phyloP scores from a whole-genome alignment of 2,329 filamentous ascomycete species.

The Ophiostoma tasmaniense region DNA sequence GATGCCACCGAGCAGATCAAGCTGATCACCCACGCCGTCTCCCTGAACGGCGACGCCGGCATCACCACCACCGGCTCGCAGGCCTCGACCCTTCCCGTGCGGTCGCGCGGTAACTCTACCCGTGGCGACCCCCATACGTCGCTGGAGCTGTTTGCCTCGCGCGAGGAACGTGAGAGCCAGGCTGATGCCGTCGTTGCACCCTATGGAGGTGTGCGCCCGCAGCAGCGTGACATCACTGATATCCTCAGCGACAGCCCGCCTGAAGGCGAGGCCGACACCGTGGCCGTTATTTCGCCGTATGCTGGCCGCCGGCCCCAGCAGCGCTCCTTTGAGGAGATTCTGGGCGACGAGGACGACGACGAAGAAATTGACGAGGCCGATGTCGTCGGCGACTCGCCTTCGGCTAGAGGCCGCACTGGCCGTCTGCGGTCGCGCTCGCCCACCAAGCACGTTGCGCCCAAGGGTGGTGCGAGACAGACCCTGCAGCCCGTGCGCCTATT shows the following conservation, averaged over 20 bases:
- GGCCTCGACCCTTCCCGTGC: slow-evolving; percentile 30
- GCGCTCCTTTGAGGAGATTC: slow-evolving; percentile 65
- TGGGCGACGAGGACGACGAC: slow-evolving; percentile 41
- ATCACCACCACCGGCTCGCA: slow-evolving; percentile 13
- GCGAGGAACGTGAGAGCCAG: slow-evolving; percentile 43
- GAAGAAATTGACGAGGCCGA: slow-evolving; percentile 10
- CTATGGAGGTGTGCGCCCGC: slow-evolving; percentile 51
- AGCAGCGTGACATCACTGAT: slow-evolving; percentile 63
- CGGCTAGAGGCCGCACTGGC: slow-evolving; percentile 18
- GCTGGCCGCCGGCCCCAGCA: slow-evolving; percentile 50
- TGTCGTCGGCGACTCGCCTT: slow-evolving; percentile 8
- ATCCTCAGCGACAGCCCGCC: slow-evolving; percentile 52
- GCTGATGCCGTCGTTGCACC: slow-evolving; percentile 44
- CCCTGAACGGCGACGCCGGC: slow-evolving; percentile 37
- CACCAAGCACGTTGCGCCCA: slow-evolving; percentile 39
- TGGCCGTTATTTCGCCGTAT: slow-evolving; percentile 33
- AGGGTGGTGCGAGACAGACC: slow-evolving; percentile 51
- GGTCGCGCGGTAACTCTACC: slow-evolving; percentile 44
- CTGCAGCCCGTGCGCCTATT: slow-evolving; percentile 57
- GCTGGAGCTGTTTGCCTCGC: slow-evolving; percentile 64
- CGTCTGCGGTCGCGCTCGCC: slow-evolving; percentile 39
- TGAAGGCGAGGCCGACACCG: slow-evolving; percentile 31
- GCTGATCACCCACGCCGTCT: slow-evolving; percentile 57
- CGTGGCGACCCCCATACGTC: slow-evolving; percentile 60
- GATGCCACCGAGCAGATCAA: slow-evolving; percentile 77